Evolutionary conservation across 768 basidiomycete species (phyloP).

Genomic region (Lentinus tigrinus): DNA sequence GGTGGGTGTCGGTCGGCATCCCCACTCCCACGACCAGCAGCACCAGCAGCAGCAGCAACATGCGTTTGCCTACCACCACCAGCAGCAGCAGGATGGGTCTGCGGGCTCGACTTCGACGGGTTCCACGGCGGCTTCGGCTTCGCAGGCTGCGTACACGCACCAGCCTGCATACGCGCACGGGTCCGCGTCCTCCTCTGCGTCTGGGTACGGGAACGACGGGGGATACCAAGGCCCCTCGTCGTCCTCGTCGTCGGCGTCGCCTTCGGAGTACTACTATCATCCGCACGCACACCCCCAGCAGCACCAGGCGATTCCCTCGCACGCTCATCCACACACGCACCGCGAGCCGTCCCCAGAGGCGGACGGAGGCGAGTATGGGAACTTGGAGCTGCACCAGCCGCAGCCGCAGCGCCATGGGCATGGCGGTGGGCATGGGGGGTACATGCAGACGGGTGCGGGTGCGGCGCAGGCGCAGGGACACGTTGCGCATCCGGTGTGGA

Average conservation of each 20-base stretch:
- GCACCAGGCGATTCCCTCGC: neutral
- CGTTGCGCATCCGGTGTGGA: conserved; percentile 2
- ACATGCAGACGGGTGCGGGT: conserved; percentile 8
- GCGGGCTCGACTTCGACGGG: neutral
- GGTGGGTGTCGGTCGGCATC: neutral
- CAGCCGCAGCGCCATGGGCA: conserved; percentile 12
- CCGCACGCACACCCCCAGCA: neutral
- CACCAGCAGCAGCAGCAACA: conserved; percentile 6
- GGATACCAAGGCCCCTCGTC: neutral
- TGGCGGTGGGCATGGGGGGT: neutral
- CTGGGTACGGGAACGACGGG: neutral
- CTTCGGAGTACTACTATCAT: conserved; percentile 8
- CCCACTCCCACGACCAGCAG: conserved; percentile 2
- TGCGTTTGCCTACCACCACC: conserved; percentile 9
- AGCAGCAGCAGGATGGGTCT: conserved; percentile 4
- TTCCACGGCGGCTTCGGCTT: neutral
- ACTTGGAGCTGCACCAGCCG: conserved; percentile 19
- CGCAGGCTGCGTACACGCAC: neutral
- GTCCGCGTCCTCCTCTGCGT: neutral
- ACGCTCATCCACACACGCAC: neutral
- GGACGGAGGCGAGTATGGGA: conserved; percentile 3
- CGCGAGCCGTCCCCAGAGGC: neutral
- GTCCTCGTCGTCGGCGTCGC: neutral
- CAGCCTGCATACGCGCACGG: neutral
- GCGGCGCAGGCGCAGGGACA: neutral